phyloP scores from a whole-genome alignment of 257 asterid species.

The Dorcoceras hygrometricum region DNA sequence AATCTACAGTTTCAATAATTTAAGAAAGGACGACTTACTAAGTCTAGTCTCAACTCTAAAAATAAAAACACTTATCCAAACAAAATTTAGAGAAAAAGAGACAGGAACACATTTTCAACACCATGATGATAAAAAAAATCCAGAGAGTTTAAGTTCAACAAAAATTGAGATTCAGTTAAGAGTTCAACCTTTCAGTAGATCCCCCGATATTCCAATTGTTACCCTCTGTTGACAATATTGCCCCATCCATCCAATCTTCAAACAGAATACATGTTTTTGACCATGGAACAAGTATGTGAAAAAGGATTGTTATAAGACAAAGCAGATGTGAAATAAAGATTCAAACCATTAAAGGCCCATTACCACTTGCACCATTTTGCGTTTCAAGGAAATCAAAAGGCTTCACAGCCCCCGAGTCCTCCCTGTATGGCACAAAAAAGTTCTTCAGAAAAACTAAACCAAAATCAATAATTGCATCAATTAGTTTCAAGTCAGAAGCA shows the following conservation, averaged over 20 bases:
- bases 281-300: conserved; percentile 17
- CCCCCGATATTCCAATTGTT: conserved; percentile 57
- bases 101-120: not conserved
- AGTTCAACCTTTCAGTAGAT: conserved; percentile 51
- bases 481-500: not conserved
- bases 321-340: not conserved
- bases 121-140: not conserved
- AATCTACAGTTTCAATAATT: not conserved
- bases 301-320: conserved; percentile 11
- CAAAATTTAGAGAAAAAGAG: conserved; percentile 2
- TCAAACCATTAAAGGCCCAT: not conserved
- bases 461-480: not conserved
- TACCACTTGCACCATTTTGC: conserved; percentile 42
- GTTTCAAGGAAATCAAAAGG: conserved; percentile 75
- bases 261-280: conserved; percentile 22
- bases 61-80: not conserved
- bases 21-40: not conserved
- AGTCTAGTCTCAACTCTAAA: conserved; percentile 11
- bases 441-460: conserved; percentile 15
- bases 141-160: not conserved
- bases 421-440: conserved; percentile 45
- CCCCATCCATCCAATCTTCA: conserved; percentile 68
- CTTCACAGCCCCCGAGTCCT: conserved; percentile 46
- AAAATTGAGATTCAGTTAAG: conserved; percentile 14
- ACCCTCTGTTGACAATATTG: conserved; percentile 41